These are phyloP conservation scores for Gloeopeniophorella convolvens DNA, from an alignment of 768 basidiomycete species.

Conservation along the genomic window DNA sequence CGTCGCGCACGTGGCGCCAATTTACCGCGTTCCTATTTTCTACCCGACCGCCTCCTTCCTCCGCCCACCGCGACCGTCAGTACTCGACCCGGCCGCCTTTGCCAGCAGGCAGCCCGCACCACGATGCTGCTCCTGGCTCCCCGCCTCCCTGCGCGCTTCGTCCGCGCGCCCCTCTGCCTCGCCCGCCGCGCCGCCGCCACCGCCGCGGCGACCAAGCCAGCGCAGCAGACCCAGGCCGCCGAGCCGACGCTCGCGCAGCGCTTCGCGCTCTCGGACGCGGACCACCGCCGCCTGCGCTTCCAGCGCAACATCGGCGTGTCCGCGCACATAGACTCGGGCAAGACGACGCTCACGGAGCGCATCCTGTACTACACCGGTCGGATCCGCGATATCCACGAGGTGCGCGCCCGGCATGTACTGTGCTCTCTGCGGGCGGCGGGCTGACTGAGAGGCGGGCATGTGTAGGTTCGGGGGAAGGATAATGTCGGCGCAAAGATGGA, in stretches of 20 bases:
- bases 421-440: neutral
- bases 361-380: constrained; percentile 95
- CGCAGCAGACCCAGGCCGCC: too few relatives aligned
- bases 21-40: too few relatives aligned
- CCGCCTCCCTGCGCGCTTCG: too few relatives aligned
- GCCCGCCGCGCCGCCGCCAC: too few relatives aligned
- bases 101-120: too few relatives aligned
- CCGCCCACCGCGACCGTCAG: too few relatives aligned
- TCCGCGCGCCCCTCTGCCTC: too few relatives aligned
- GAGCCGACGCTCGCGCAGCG: constrained; percentile 11
- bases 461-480: constrained; percentile 85
- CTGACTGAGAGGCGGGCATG: neutral
- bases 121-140: too few relatives aligned
- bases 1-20: too few relatives aligned
- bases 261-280: constrained; percentile 50
- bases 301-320: constrained; percentile 97
- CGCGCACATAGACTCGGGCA: constrained; percentile 94
- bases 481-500: constrained; percentile 99
- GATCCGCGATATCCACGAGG: constrained; percentile 95
- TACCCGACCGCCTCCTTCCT: too few relatives aligned
- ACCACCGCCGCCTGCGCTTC: constrained; percentile 55
- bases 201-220: too few relatives aligned
- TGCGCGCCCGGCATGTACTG: constrained; percentile 32
- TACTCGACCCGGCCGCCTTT: too few relatives aligned
- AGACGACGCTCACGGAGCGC: constrained; percentile 96